Evolutionary conservation across 2,329 filamentous ascomycete species (phyloP), one percentile per base, ranked within the genome.

Genomic region (Endoconidiophora polonica): DNA sequence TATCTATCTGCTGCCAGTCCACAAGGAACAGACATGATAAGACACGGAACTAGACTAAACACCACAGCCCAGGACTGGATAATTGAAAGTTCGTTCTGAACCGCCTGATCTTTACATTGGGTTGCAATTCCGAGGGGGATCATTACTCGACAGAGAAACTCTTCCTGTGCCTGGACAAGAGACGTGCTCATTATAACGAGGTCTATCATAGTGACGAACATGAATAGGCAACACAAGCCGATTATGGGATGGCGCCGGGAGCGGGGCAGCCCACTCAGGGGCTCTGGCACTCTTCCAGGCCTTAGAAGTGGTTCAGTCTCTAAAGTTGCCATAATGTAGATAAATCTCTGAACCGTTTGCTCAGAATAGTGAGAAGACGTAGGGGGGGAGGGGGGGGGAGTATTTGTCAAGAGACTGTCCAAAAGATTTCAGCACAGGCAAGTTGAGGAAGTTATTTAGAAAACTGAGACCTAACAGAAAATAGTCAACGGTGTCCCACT

Each of bases 71-170:
- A 57, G 3, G 56, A 56, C 16, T 40, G 41, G 4, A 57, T 52
- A 4, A 56, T 22, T 4, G 56, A 56, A 36, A 58, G 49, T 49
- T 58, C 56, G 1, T 54, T 42, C 55, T 58, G 56, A 7, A 58
- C 55, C 4, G 24, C 44, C n/a, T 38, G 46, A n/a, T 51, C 52
- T 48, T 58, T 58, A 48, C 56, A 58, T 6, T 50, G 44, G 5
- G 5, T 36, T 6, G 37, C 42, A 5, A 14, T n/a, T 2, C 52
- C 52, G 9, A 43, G 14, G 3, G 37, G 7, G 16, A 37, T 12
- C 26, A 44, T 42, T 24, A 38, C 24, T 12, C 36, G 26, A 40
- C 52, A 53, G 4, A 53, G 52, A 44, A 53, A 53, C 33, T 53
- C 52, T n/a, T 53, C 52, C 24, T 48, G 39, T 6, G 52, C 43